Base-by-base conservation (phyloP, 2,329 filamentous ascomycete species). In the Ustulina deusta region DNA sequence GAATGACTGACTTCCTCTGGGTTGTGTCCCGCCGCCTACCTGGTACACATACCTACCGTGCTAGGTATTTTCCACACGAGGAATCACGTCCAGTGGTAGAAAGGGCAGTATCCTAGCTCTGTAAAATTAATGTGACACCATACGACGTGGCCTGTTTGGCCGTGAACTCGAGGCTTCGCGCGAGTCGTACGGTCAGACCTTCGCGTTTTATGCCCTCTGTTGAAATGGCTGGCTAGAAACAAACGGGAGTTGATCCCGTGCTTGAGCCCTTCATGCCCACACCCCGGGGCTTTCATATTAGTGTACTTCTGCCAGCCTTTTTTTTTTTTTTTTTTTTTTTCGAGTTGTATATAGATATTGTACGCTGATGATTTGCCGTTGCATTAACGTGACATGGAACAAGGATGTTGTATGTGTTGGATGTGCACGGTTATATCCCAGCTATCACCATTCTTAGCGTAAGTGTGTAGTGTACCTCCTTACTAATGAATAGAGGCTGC, bases 381-480 rank as follows among this genome's bases (percentile, higher is more conserved):
- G 22, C 52, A 49, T 51, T 38, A n/a, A 44, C 11, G 7, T 32
- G 42, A 57, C 51, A 63, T 63, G 61, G 62, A 40, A 65, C 56
- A 60, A 49, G 56, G 40, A 49, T 63, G 61, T 56, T 56, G 36
- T 11, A 25, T 7, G 5, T 61, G 40, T 40, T n/a, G 10, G 34
- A 51, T 32, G 27, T 32, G 55, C 27, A 38, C 9, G 27, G 32
- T 59, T 27, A n/a, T 59, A 44, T 46, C 38, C 46, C 46, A 48
- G n/a, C 13, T 48, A 58, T n/a, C 13, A 34, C 34, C 15, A 20
- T n/a, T 17, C 15, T 40, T 4, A 40, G 36, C 7, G 15, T 11
- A 2, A 40, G 15, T 17, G 25, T 38, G 27, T 5, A 40, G 15
- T 17, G 25, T 38, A 27, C 6, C n/a, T 20, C 9, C 20, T 27